Percentiles rank a stretch among this genome's conserved stretches.
phyloP scores from a whole-genome alignment of 179 eudicot species.

The Silene noctiflora region DNA sequence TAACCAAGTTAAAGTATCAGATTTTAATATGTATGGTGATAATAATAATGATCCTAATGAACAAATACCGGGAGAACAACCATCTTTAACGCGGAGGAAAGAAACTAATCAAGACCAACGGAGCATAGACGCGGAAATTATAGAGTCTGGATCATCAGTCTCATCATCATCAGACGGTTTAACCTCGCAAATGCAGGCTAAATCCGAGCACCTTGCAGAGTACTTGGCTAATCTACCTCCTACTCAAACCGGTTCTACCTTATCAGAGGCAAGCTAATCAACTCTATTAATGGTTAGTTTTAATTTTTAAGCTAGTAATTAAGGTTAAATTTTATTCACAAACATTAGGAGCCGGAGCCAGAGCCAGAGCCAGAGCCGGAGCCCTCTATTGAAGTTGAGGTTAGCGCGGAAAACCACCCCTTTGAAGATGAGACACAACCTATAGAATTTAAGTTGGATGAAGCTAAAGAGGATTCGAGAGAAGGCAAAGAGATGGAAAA shows the following conservation, averaged over 20 bases:
- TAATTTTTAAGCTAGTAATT: background rate
- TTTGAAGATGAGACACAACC: constrained; percentile 1
- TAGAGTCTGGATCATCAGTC: constrained; percentile 25
- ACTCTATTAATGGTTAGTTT: background rate
- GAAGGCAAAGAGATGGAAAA: constrained; percentile 12
- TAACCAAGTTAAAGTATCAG: constrained; percentile 15
- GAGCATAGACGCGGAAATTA: constrained; percentile 24
- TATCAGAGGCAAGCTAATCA: constrained; percentile 19
- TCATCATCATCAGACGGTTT: constrained; percentile 33
- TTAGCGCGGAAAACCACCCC: constrained; percentile 9
- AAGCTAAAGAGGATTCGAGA: constrained; percentile 25
- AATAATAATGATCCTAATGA: constrained; percentile 18
- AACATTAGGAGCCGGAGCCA: constrained; percentile 21
- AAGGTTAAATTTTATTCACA: background rate
- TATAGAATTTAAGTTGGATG: constrained; percentile 12
- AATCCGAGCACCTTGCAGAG: constrained; percentile 22
- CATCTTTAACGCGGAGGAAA: constrained; percentile 16
- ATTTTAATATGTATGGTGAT: constrained; percentile 15
- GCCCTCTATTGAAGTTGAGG: constrained; percentile 17
- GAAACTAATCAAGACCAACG: constrained; percentile 19
- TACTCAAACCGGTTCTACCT: constrained; percentile 18
- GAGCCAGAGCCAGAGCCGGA: constrained; percentile 15
- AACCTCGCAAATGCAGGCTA: constrained; percentile 25
- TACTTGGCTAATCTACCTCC: constrained; percentile 29
- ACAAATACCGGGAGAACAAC: background rate